phyloP scores from a whole-genome alignment of 495 filamentous ascomycete species.

The Massariosphaeria phaeospora region DNA sequence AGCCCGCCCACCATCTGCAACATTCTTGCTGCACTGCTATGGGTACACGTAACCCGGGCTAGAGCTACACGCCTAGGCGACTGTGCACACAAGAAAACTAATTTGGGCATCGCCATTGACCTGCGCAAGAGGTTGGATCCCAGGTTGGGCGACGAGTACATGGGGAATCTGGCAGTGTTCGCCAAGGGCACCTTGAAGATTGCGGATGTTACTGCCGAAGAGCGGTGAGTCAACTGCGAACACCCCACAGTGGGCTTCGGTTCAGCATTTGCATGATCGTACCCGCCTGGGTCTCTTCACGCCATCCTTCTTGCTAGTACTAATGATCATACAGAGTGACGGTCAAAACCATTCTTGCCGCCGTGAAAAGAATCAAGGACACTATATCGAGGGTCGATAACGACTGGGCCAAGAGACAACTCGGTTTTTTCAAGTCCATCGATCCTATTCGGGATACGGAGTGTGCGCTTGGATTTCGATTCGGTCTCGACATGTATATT shows the following conservation, averaged over 20 bases:
- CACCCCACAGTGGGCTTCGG: no score
- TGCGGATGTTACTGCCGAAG: not conserved
- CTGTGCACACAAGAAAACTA: not conserved
- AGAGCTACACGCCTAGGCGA: not conserved
- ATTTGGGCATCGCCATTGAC: conserved; percentile 3
- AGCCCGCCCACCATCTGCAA: conserved; percentile 13
- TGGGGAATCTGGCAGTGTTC: conserved; percentile 14
- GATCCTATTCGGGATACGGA: conserved; percentile 4
- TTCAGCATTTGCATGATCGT: not conserved
- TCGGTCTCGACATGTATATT: conserved; percentile 16
- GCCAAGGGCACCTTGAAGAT: conserved; percentile 4
- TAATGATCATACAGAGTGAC: conserved; percentile 3
- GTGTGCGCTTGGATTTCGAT: not conserved
- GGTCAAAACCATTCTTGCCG: conserved; percentile 6
- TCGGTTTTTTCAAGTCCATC: not conserved
- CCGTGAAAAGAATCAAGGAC: not conserved
- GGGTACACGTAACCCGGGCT: conserved; percentile 21
- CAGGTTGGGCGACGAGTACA: not conserved
- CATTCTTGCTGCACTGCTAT: conserved; percentile 12
- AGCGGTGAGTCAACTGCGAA: conserved; percentile 6
- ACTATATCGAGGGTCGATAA: conserved; percentile 7
- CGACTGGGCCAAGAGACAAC: conserved; percentile 9
- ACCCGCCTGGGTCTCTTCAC: not conserved
- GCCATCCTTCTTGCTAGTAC: not conserved
- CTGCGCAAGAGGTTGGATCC: conserved; percentile 6